Conservation (phyloP, 1,284 basidiomycete genomes). For the Boletellus dicymbophilus region DNA sequence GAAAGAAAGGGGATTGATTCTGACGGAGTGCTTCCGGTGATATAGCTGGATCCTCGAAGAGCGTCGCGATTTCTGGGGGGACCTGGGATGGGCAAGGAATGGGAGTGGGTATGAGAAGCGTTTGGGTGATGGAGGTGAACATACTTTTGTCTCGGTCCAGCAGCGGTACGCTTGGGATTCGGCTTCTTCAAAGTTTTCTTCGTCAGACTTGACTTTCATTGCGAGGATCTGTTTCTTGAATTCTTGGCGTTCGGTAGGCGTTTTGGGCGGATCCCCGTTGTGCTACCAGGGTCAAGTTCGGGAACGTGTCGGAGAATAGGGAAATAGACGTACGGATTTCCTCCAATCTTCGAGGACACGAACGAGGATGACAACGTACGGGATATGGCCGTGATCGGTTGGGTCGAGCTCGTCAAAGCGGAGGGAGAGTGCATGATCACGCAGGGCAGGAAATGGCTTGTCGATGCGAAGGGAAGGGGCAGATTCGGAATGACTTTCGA, state of each 20-base stretch:
- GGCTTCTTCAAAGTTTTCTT: conserved; percentile 97
- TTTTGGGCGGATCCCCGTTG: conserved; percentile 61
- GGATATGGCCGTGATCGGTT: conserved; percentile 86
- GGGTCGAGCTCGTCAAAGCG: conserved; percentile 79
- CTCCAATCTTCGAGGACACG: conserved; percentile 85
- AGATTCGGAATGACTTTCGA: conserved; percentile 91
- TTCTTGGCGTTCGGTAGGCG: conserved; percentile 69
- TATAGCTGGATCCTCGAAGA: conserved; percentile 63
- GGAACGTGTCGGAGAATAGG: background rate
- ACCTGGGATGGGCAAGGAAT: conserved; percentile 40
- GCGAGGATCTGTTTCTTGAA: conserved; percentile 71
- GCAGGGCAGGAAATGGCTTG: conserved; percentile 82
- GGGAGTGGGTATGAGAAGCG: background rate
- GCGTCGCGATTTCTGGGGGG: conserved; percentile 62
- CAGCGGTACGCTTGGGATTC: conserved; percentile 78
- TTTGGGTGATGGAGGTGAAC: conserved; percentile 6
- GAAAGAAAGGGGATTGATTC: conserved; percentile 74
- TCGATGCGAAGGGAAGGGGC: conserved; percentile 86
- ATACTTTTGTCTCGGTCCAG: conserved; percentile 62
- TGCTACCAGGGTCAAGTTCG: conserved; percentile 46
- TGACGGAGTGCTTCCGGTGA: conserved; percentile 33
- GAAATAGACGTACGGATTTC: conserved; percentile 47
- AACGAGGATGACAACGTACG: conserved; percentile 86
- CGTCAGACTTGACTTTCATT: conserved; percentile 75
- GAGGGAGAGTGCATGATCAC: conserved; percentile 70